Percentiles rank a stretch among this genome's conserved stretches.
phyloP scores from a whole-genome alignment of 768 basidiomycete species.

The Lepiota subincarnata region DNA sequence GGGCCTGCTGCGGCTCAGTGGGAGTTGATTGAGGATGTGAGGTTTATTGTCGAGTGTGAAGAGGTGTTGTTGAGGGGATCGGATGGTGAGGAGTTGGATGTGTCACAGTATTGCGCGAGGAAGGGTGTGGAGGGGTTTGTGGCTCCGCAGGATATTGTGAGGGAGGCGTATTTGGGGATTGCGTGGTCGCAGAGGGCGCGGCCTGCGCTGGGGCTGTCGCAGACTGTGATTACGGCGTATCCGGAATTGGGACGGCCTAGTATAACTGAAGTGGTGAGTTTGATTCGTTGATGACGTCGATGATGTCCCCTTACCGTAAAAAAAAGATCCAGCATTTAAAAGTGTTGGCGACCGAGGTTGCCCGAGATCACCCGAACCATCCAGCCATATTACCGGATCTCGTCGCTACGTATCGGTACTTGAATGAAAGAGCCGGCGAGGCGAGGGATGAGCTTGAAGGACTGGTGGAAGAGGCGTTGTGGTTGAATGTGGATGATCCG shows the following conservation, averaged over 20 bases:
- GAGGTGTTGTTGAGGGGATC: background rate
- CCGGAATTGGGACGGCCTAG: conserved; percentile 17
- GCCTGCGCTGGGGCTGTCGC: conserved; percentile 12
- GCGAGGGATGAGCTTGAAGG: background rate
- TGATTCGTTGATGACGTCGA: too few species aligned
- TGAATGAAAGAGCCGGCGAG: background rate
- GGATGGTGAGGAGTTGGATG: background rate
- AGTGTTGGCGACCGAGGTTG: conserved; percentile 2
- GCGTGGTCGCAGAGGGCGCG: conserved; percentile 22
- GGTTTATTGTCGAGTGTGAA: background rate
- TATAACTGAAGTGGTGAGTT: conserved; percentile 20
- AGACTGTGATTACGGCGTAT: conserved; percentile 15
- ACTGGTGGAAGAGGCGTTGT: conserved; percentile 2
- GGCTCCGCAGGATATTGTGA: conserved; percentile 16
- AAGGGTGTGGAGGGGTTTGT: conserved; percentile 7
- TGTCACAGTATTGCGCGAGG: background rate
- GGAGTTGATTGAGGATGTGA: background rate
- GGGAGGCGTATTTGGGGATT: conserved; percentile 15
- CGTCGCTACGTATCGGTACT: conserved; percentile 1
- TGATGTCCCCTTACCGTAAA: too few species aligned
- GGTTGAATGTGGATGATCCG: conserved; percentile 13
- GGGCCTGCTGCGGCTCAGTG: background rate
- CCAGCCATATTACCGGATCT: conserved; percentile 1
- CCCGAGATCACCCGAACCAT: background rate
- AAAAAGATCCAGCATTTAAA: conserved; percentile 4